Evolutionary conservation across 306 rosid species (phyloP).

Genomic region (Trifolium repens): DNA sequence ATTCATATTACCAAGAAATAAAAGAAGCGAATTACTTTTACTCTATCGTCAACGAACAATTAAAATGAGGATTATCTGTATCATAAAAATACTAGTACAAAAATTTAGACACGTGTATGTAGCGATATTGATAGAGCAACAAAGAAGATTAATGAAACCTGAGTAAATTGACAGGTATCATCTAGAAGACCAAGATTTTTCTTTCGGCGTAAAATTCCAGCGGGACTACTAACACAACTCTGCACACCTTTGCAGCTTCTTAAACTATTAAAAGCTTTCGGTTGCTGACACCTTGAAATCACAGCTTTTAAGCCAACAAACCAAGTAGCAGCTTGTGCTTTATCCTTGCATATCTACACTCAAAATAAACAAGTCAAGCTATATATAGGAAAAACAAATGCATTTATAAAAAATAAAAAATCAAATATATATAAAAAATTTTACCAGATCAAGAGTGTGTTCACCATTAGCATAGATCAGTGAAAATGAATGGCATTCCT

Average conservation of each 20-base stretch:
- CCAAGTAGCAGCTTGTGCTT: slow-evolving; percentile 81
- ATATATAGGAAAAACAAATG: slow-evolving; percentile 33
- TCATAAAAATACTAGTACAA: not conserved
- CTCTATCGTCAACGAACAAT: no score
- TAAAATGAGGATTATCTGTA: no score
- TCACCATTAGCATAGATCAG: slow-evolving; percentile 73
- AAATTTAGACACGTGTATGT: not conserved
- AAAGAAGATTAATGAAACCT: slow-evolving; percentile 59
- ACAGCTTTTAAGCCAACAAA: slow-evolving; percentile 74
- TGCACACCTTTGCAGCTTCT: slow-evolving; percentile 72
- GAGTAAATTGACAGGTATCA: slow-evolving; percentile 58
- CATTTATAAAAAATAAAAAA: not conserved
- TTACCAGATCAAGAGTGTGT: slow-evolving; percentile 86
- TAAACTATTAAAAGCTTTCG: slow-evolving; percentile 53
- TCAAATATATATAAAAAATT: slow-evolving; percentile 4
- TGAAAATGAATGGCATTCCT: slow-evolving; percentile 74
- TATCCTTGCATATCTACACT: slow-evolving; percentile 80
- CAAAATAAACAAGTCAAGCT: slow-evolving; percentile 28
- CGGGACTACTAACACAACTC: slow-evolving; percentile 85
- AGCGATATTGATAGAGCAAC: not conserved
- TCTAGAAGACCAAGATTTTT: slow-evolving; percentile 81
- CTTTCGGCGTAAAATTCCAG: slow-evolving; percentile 78
- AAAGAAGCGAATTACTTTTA: no score
- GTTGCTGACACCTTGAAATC: slow-evolving; percentile 58
- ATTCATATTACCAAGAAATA: slow-evolving; percentile 24